A percentile compares a stretch with the other conserved stretches of the same genome.
Evolutionary conservation across 768 basidiomycete species (phyloP).

Genomic region (Lepiota venenata): DNA sequence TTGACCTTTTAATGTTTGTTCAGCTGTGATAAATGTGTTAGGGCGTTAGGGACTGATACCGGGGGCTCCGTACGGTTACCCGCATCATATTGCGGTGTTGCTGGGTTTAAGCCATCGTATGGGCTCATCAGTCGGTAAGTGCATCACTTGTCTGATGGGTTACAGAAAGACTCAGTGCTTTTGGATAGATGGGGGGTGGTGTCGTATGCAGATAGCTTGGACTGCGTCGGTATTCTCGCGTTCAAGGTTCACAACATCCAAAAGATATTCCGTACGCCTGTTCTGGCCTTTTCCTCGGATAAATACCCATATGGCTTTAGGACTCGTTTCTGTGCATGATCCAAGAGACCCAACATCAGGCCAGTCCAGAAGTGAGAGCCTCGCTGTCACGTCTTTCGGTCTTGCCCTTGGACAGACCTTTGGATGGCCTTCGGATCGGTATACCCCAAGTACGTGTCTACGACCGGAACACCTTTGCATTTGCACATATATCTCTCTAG

Average conservation of each 20-base stretch:
- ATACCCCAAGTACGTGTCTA: conserved; percentile 61
- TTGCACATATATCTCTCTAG: conserved; percentile 20
- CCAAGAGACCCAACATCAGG: conserved; percentile 73
- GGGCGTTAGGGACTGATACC: conserved; percentile 92
- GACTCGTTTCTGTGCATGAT: conserved; percentile 58
- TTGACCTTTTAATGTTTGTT: not conserved
- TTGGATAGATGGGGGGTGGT: conserved; percentile 78
- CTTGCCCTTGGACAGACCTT: conserved; percentile 8
- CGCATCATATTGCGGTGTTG: conserved; percentile 89
- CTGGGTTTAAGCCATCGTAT: conserved; percentile 94
- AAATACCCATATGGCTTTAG: conserved; percentile 19
- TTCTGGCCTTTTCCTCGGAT: not conserved
- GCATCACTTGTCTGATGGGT: not conserved
- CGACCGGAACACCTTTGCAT: not conserved
- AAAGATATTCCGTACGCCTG: conserved; percentile 59
- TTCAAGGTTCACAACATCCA: conserved; percentile 44
- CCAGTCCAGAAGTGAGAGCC: conserved; percentile 33
- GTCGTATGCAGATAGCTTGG: conserved; percentile 91
- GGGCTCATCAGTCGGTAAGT: conserved; percentile 82
- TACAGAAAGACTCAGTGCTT: not conserved
- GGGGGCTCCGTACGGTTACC: conserved; percentile 93
- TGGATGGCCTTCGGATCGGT: conserved; percentile 65
- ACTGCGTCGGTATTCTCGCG: conserved; percentile 87
- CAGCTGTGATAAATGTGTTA: conserved; percentile 23
- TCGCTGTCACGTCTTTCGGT: conserved; percentile 15